Conservation (phyloP, 129 eudicot species). For the Lonicera japonica region DNA sequence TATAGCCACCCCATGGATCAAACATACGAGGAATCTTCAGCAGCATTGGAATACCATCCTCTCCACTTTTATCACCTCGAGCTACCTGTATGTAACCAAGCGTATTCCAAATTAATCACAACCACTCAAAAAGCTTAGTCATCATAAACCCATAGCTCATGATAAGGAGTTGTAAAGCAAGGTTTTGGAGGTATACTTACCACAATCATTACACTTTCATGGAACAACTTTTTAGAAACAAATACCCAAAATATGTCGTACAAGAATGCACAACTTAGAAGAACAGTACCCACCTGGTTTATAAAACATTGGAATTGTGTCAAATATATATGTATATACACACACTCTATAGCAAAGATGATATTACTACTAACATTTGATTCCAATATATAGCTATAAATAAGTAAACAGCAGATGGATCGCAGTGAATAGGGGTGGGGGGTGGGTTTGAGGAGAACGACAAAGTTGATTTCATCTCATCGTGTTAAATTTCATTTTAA, state of each 20-base stretch:
- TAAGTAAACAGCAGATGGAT: too few species aligned
- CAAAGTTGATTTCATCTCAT: too few species aligned
- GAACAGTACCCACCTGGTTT: slow-evolving; percentile 72
- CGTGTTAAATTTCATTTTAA: too few species aligned
- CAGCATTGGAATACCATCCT: slow-evolving; percentile 92
- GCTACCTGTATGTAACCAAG: slow-evolving; percentile 56
- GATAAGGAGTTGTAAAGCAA: not conserved
- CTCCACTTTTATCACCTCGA: slow-evolving; percentile 85
- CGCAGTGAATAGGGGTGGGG: too few species aligned
- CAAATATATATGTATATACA: too few species aligned
- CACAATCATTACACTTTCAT: slow-evolving; percentile 96
- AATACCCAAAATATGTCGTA: slow-evolving; percentile 94
- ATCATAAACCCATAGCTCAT: not conserved
- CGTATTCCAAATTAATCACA: slow-evolving; percentile 4
- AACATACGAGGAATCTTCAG: slow-evolving; percentile 82
- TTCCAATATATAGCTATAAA: not conserved
- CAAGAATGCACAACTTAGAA: slow-evolving; percentile 72
- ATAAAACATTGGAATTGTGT: slow-evolving; percentile 4
- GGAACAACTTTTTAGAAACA: slow-evolving; percentile 64
- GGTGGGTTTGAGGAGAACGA: too few species aligned
- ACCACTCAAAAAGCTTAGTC: not conserved
- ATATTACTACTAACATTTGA: too few species aligned
- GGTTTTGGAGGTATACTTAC: slow-evolving; percentile 33
- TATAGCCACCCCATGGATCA: slow-evolving; percentile 95
- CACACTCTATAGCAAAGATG: not conserved